A percentile compares a stretch with the other conserved stretches of the same genome.
phyloP scores from a whole-genome alignment of 176 grass and related monocot species.

The Canna indica region DNA sequence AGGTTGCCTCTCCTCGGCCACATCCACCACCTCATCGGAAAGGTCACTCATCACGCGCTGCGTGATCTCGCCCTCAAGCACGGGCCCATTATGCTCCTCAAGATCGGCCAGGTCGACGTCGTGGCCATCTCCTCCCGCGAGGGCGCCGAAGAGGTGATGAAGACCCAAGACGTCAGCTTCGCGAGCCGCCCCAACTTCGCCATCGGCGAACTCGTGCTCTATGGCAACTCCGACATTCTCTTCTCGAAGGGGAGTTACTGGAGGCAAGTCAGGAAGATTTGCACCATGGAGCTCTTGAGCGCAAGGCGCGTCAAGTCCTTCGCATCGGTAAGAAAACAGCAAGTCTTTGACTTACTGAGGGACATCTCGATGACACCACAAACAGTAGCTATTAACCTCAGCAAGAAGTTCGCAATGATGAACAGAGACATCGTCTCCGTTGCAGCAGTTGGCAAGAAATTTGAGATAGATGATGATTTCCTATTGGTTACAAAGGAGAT shows the following conservation, averaged over 20 bases:
- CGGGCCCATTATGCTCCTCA: conserved; percentile 41
- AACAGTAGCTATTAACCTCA: conserved; percentile 29
- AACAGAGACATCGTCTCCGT: conserved; percentile 27
- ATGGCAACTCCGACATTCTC: conserved; percentile 30
- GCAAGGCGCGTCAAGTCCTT: conserved; percentile 35
- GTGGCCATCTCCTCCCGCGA: conserved; percentile 41
- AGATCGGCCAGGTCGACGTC: conserved; percentile 42
- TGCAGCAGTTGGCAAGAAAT: conserved; percentile 37
- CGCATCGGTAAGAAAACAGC: conserved; percentile 38
- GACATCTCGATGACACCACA: not conserved
- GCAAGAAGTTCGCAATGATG: conserved; percentile 25
- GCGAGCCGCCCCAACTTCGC: conserved; percentile 32
- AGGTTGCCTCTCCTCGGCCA: not conserved
- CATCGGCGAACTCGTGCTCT: conserved; percentile 25
- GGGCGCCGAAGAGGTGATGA: conserved; percentile 43
- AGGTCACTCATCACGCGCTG: conserved; percentile 22
- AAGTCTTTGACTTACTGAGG: conserved; percentile 22
- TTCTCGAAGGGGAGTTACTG: conserved; percentile 48
- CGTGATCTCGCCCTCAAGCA: conserved; percentile 27
- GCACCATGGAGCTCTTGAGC: conserved; percentile 47
- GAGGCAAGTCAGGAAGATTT: conserved; percentile 57
- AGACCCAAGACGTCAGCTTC: conserved; percentile 40
- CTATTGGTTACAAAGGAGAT: conserved; percentile 6
- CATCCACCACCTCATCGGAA: conserved; percentile 2
- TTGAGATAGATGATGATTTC: conserved; percentile 29